Conservation (phyloP, 208 protist species). For the Trypanosoma avium region DNA sequence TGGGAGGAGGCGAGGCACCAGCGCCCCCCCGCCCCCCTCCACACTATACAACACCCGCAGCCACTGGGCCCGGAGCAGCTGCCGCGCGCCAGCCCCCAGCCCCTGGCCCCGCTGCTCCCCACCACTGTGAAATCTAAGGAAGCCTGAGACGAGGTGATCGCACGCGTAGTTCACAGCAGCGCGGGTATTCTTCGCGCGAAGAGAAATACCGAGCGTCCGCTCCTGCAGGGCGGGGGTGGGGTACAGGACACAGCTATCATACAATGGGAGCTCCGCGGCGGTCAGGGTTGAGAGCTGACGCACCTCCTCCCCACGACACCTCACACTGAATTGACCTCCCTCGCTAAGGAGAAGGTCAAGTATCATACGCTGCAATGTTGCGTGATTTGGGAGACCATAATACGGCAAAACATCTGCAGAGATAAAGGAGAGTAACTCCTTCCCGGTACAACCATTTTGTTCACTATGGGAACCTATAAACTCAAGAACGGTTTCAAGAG, state of each 20-base stretch:
- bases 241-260: conserved; percentile 15
- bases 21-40: not conserved
- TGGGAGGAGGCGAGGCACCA: conserved; percentile 15
- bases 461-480: conserved; percentile 68
- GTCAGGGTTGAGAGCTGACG: conserved; percentile 21
- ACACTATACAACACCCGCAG: conserved; percentile 35
- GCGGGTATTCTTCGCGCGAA: conserved; percentile 26
- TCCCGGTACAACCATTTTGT: conserved; percentile 43
- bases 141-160: conserved; percentile 44
- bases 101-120: conserved; percentile 14
- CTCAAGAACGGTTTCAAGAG: conserved; percentile 45
- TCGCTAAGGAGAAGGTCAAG: conserved; percentile 33
- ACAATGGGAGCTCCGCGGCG: too few relatives aligned
- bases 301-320: not conserved
- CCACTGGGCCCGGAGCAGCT: conserved; percentile 29
- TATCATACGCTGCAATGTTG: conserved; percentile 47
- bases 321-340: conserved; percentile 16
- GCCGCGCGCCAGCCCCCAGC: conserved; percentile 26
- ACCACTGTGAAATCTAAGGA: conserved; percentile 16
- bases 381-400: conserved; percentile 41
- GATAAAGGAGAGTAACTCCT: conserved; percentile 70
- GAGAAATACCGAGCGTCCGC: conserved; percentile 22
- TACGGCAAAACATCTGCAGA: conserved; percentile 57
- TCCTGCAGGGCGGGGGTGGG: conserved; percentile 29
- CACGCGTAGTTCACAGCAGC: conserved; percentile 42